phyloP scores from a whole-genome alignment of 345 rosid species.

The thale cress (Arabidopsis thaliana) region DNA sequence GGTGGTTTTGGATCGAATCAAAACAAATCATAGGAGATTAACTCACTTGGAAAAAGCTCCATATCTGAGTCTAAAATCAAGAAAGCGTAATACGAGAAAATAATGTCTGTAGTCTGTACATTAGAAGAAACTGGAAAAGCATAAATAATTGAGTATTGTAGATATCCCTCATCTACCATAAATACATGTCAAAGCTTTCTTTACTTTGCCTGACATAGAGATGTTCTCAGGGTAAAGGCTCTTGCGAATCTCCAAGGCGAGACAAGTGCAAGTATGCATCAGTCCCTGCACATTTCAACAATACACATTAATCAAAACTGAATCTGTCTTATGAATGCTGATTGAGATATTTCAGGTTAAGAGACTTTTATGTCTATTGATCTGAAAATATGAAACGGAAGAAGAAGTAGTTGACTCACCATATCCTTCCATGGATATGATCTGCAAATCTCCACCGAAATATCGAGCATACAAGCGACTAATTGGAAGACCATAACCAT shows the following conservation, averaged over 20 bases:
- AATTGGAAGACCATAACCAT: conserved; percentile 92
- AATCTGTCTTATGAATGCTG: neutral
- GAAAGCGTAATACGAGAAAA: conserved; percentile 28
- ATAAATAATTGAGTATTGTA: conserved; percentile 24
- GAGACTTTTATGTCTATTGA: conserved; percentile 66
- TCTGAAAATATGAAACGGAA: conserved; percentile 51
- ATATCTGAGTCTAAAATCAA: conserved; percentile 38
- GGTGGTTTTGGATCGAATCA: conserved; percentile 20
- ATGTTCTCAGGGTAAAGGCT: conserved; percentile 62
- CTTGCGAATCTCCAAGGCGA: conserved; percentile 69
- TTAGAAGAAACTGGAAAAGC: conserved; percentile 10
- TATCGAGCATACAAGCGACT: conserved; percentile 95
- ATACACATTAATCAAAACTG: neutral
- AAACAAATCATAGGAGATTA: conserved; percentile 41
- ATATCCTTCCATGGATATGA: conserved; percentile 98
- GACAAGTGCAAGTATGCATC: conserved; percentile 72
- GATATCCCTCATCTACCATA: conserved; percentile 33
- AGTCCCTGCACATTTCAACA: conserved; percentile 60
- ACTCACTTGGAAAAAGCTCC: conserved; percentile 27
- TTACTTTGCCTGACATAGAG: conserved; percentile 22
- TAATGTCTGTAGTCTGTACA: conserved; percentile 46
- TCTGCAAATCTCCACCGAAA: conserved; percentile 96
- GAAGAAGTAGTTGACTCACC: conserved; percentile 58
- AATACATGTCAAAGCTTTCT: conserved; percentile 31
- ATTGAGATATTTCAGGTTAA: conserved; percentile 11